Evolutionary conservation across 495 filamentous ascomycete species (phyloP).

Genomic region (Hypoxylon intermedium): DNA sequence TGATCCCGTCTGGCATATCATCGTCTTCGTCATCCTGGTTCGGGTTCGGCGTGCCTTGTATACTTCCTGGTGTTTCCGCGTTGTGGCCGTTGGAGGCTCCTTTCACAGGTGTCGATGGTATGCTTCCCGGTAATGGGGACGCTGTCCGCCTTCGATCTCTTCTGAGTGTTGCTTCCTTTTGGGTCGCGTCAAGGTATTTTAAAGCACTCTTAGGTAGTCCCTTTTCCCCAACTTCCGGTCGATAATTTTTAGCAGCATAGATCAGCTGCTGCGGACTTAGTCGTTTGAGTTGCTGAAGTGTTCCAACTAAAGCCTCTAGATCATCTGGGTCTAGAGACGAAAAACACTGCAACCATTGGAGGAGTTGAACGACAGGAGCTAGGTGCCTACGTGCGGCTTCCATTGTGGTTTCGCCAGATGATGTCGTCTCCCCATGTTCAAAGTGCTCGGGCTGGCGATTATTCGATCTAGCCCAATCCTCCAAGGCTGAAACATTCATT

Average conservation of each 20-base stretch:
- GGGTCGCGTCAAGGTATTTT: constrained; percentile 83
- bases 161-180: constrained; percentile 69
- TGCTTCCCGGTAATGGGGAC: constrained; percentile 47
- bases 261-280: constrained; percentile 89
- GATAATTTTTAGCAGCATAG: constrained; percentile 89
- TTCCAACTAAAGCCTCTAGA: constrained; percentile 81
- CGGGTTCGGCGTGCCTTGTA: constrained; percentile 41
- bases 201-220: constrained; percentile 82
- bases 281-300: constrained; percentile 83
- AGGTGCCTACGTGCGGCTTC: constrained; percentile 85
- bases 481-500: constrained; percentile 94
- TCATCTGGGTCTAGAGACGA: constrained; percentile 91
- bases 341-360: constrained; percentile 98
- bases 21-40: constrained; percentile 63
- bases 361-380: constrained; percentile 87
- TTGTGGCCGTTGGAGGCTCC: constrained; percentile 46
- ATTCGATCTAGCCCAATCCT: constrained; percentile 94
- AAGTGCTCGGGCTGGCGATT: constrained; percentile 96
- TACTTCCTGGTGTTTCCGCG: constrained; percentile 32
- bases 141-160: constrained; percentile 55
- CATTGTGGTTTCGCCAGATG: constrained; percentile 84
- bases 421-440: constrained; percentile 84
- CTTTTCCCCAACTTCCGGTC: constrained; percentile 94
- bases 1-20: constrained; percentile 69
- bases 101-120: constrained; percentile 51